Base-by-base conservation (phyloP, 2,329 filamentous ascomycete genomes). In the Trichoderma arundinaceum region DNA sequence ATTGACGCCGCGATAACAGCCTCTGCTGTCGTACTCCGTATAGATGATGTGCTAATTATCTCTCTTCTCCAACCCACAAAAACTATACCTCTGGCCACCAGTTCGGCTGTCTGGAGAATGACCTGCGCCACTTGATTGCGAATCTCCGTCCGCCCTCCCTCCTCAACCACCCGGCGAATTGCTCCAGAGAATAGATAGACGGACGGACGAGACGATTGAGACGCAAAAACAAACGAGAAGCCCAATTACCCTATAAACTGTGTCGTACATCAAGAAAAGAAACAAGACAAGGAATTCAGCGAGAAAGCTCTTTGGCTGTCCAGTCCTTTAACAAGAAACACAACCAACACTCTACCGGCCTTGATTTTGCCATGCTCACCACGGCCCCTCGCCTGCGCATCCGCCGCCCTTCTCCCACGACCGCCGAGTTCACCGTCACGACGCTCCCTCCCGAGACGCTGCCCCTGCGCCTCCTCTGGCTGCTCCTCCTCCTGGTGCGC, bases 381-480 rank as follows among this genome's bases (percentile, higher is more conserved):
- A 86, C 83, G 19, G 72, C 81, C 1, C 86, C 87, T 9, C 84
- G 84, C 71, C 86, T 92, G 58, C 83, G 81, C 71, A 84, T 85
- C 67, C 84, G 87, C 69, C 86, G 88, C 22, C 91, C 92, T 57
- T 94, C 95, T 28, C 90, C 92, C 53, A 96, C 93, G 2, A 97
- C 95, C n/a, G 89, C 92, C 75, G 90, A 92, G 70, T 98, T 94
- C 83, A 96, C 91, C 35, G 92, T 97, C 64, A 95, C 94, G 41
- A 97, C 94, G 66, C 87, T 88, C 51, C 87, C 91, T 0, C 78
- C 80, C 0, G 75, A 79, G 4, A 84, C 84, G 0, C 67, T 84
- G 15, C 72, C 83, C 2, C 77, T 84, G 7, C 83, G 81, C 46
- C 69, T 84, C 39, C 74, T 84, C 19, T 76, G 83, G 58, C 67